Conservation (phyloP, 1,284 basidiomycete species). For the Inonotus obliquus region DNA sequence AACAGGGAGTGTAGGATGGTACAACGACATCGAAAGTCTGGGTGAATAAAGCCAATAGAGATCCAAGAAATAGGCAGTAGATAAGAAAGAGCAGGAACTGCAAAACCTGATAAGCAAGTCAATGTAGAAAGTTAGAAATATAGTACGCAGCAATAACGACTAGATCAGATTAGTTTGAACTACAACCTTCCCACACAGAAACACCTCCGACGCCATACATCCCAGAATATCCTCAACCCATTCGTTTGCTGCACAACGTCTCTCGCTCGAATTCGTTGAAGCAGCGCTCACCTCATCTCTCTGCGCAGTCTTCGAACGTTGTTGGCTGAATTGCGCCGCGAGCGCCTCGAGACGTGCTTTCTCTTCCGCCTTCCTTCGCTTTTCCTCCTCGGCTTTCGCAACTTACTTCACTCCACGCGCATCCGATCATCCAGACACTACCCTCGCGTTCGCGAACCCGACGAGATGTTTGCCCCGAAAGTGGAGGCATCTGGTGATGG, state of each 20-base stretch:
- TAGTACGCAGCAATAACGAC: too few relatives aligned
- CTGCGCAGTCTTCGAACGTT: slow-evolving; percentile 26
- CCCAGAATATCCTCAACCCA: slow-evolving; percentile 17
- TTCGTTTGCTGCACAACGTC: slow-evolving; percentile 13
- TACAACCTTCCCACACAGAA: slow-evolving; percentile 10
- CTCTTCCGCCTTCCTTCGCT: slow-evolving; percentile 41
- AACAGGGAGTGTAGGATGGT: background rate
- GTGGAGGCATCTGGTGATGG: background rate
- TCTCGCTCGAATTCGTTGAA: slow-evolving; percentile 2
- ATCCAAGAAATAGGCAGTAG: background rate
- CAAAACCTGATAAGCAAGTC: background rate
- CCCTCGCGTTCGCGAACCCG: background rate
- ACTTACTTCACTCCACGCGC: slow-evolving; percentile 23
- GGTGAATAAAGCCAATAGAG: background rate
- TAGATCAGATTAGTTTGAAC: background rate
- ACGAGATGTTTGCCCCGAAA: background rate
- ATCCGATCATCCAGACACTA: slow-evolving; percentile 2
- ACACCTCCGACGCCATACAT: slow-evolving; percentile 13
- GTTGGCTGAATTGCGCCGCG: slow-evolving; percentile 38
- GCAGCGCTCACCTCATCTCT: slow-evolving; percentile 20
- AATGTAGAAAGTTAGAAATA: background rate
- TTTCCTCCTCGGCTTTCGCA: slow-evolving; percentile 41
- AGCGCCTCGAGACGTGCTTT: slow-evolving; percentile 36
- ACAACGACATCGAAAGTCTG: background rate
- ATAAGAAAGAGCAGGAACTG: background rate